Conservation (phyloP, 2,329 filamentous ascomycete genomes). For the Arthrobotrys conoides region DNA sequence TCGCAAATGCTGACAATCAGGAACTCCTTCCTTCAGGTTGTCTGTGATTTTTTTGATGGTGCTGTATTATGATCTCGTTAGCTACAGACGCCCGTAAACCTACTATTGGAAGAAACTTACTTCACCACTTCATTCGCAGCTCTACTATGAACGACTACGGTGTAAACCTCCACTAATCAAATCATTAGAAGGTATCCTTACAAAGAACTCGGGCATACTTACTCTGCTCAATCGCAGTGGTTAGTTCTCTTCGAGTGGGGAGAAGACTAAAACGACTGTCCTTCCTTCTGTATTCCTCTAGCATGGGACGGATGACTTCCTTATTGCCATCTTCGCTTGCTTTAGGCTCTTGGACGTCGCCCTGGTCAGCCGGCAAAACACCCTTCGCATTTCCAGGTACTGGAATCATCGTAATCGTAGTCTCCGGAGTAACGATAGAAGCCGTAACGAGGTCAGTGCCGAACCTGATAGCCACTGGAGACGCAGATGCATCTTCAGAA, state of each 20-base stretch:
- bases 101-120: constrained; percentile 70
- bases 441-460: constrained; percentile 51
- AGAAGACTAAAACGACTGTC: constrained; percentile 49
- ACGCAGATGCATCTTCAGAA: constrained; percentile 48
- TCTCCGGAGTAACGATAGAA: constrained; percentile 34
- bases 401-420: constrained; percentile 52
- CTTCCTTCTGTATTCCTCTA: constrained; percentile 51
- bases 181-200: constrained; percentile 6
- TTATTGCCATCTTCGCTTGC: constrained; percentile 22
- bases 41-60: constrained; percentile 52
- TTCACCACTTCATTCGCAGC: constrained; percentile 80
- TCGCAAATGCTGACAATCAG: constrained; percentile 69
- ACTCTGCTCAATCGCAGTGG: constrained; percentile 54
- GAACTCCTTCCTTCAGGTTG: constrained; percentile 65
- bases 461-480: constrained; percentile 47
- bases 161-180: constrained; percentile 74
- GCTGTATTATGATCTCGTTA: constrained; percentile 17
- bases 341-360: constrained; percentile 19
- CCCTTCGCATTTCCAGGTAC: constrained; percentile 28
- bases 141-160: constrained; percentile 80
- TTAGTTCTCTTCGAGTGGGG: constrained; percentile 49
- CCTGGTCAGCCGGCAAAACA: constrained; percentile 1
- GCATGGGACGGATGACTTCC: constrained; percentile 42
- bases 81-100: constrained; percentile 38
- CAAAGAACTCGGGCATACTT: neutral